Evolutionary conservation across 1,284 basidiomycete genomes (phyloP), one percentile per base, ranked within the genome.

Genomic region (Puccinia triticina): DNA sequence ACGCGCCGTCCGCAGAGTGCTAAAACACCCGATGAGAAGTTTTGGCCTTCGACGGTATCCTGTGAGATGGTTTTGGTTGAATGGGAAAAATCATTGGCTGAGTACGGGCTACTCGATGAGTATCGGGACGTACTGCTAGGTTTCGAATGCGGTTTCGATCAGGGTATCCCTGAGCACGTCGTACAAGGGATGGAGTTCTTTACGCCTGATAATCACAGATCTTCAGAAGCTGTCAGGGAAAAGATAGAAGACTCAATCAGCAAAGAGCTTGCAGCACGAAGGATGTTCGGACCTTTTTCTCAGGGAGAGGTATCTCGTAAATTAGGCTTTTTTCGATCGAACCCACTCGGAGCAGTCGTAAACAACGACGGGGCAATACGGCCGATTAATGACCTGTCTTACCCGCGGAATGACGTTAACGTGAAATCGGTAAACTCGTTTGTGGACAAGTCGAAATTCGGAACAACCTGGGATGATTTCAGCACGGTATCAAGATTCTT

Each of bases 331-430:
- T 73, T 73, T 32, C 14, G 46, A 18, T n/a, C 71, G 3, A 73
- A n/a, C 71, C 71, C 43, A 3, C 43, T 73, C 2, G 71, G 71
- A 26, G 11, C 50, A 34, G 71, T 53, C 8, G 50, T 74, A 3
- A 55, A 50, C 21, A n/a, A 11, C 8, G 48, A 74, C 26, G 48
- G 72, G 1, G 16, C n/a, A 23, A 23, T 55, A 4, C 8, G 72
- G 11, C 34, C 57, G 18, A 75, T 75, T 34, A 57, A 75, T 23
- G n/a, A 75, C n/a, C 29, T 75, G 14, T 75, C 73, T 11, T 75
- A 34, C 18, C 53, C 73, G 8, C 11, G 40, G 18, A 23, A 46
- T 8, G 40, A 75, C 23, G 21, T 11, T 18, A 1, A 34, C 2
- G 43, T 40, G 1, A 5, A 48, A 1, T 75, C 73, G 72, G 59